Evolutionary conservation across 192 early-diverging fungal genomes (phyloP).

Genomic region (Entomortierella lignicola): DNA sequence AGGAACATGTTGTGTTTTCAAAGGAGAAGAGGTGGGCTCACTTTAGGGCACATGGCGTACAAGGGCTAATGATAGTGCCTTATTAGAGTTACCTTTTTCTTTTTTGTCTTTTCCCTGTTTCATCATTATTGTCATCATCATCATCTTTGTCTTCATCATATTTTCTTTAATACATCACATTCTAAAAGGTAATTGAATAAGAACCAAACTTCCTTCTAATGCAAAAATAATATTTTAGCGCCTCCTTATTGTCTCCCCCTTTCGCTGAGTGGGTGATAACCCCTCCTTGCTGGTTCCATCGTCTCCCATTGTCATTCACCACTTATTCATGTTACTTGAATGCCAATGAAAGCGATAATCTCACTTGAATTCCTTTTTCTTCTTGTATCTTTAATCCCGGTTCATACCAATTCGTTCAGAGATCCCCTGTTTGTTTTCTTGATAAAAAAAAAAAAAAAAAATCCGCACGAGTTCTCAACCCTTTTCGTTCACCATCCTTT

Average conservation of each 20-base stretch:
- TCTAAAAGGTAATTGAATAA: too few relatives aligned
- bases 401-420: constrained; percentile 9
- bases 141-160: constrained; percentile 3
- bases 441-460: too few relatives aligned
- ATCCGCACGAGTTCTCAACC: too few relatives aligned
- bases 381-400: constrained; percentile 14
- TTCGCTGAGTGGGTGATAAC: background rate
- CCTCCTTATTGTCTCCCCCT: background rate
- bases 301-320: too few relatives aligned
- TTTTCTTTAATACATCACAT: background rate
- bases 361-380: background rate
- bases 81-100: background rate
- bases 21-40: too few relatives aligned
- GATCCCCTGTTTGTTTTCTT: too few relatives aligned
- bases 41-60: background rate
- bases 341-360: too few relatives aligned
- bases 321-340: background rate
- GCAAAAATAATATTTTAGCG: too few relatives aligned
- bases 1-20: too few relatives aligned
- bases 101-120: background rate
- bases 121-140: constrained; percentile 9
- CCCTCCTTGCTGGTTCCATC: too few relatives aligned
- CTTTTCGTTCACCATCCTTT: too few relatives aligned
- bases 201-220: too few relatives aligned
- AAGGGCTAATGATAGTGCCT: background rate